A percentile compares a stretch with the other conserved stretches of the same genome.
phyloP scores from a whole-genome alignment of 352 stramenopile species.

The Globisporangium barbulae region DNA sequence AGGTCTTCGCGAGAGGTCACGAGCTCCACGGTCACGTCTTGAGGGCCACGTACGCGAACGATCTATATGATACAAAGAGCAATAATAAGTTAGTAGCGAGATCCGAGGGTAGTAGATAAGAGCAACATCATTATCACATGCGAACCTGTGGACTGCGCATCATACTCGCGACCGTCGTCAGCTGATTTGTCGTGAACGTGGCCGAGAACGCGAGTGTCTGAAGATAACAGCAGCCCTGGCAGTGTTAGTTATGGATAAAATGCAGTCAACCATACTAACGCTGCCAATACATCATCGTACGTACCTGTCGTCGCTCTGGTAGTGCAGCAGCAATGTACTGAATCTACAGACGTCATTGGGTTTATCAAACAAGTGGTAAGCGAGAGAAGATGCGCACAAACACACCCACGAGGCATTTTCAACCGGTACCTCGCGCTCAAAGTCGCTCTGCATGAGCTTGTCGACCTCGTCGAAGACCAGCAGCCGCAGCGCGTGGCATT shows the following conservation, averaged over 20 bases:
- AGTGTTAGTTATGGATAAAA: no score
- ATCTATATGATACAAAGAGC: conserved; percentile 28
- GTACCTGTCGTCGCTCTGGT: conserved; percentile 58
- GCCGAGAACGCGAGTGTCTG: conserved; percentile 77
- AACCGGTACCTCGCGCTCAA: conserved; percentile 47
- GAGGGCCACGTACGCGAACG: conserved; percentile 53
- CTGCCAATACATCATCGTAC: background rate
- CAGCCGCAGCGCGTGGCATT: conserved; percentile 46
- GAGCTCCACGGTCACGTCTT: conserved; percentile 64
- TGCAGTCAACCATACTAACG: background rate
- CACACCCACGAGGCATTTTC: background rate
- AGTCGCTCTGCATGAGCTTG: conserved; percentile 69
- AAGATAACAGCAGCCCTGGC: background rate
- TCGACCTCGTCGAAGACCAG: conserved; percentile 82
- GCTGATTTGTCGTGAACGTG: conserved; percentile 70
- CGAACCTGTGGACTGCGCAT: conserved; percentile 67
- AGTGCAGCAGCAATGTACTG: conserved; percentile 50
- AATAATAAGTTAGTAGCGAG: background rate
- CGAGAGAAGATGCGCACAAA: background rate
- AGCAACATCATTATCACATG: background rate
- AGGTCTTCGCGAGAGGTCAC: conserved; percentile 44
- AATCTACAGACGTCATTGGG: conserved; percentile 33
- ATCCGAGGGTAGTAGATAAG: no score
- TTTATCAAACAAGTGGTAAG: background rate
- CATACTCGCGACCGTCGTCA: conserved; percentile 37